These are phyloP conservation scores for Syzygium aromaticum DNA, from an alignment of 345 rosid species.

Conservation along the genomic window DNA sequence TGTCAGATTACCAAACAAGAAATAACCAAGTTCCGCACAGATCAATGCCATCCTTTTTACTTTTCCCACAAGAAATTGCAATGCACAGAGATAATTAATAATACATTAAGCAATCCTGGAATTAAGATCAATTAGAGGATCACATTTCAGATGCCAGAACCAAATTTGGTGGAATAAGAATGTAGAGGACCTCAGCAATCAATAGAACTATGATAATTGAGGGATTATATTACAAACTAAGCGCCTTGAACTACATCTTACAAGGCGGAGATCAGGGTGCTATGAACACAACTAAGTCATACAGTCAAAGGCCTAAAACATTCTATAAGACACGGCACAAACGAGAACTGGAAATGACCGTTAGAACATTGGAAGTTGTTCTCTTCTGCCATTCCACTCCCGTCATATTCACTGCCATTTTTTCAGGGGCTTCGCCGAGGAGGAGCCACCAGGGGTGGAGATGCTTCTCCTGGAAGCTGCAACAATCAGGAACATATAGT, in stretches of 20 bases:
- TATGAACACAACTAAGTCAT: neutral
- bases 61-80: neutral
- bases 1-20: neutral
- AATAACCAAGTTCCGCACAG: neutral
- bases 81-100: neutral
- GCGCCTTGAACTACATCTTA: neutral
- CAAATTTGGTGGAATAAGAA: neutral
- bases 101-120: neutral
- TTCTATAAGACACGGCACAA: neutral
- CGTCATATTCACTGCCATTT: constrained; percentile 21
- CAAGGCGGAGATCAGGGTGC: neutral
- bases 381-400: neutral
- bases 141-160: neutral
- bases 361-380: neutral
- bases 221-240: neutral
- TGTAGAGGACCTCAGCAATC: neutral
- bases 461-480: constrained; percentile 30
- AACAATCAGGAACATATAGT: neutral
- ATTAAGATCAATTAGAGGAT: neutral
- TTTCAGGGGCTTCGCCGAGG: constrained; percentile 20
- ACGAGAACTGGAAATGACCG: neutral
- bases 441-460: constrained; percentile 10
- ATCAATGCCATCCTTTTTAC: neutral
- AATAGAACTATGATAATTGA: neutral
- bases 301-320: neutral